Conservation (phyloP, 2,329 filamentous ascomycete genomes). For the Fusarium irregulare region DNA sequence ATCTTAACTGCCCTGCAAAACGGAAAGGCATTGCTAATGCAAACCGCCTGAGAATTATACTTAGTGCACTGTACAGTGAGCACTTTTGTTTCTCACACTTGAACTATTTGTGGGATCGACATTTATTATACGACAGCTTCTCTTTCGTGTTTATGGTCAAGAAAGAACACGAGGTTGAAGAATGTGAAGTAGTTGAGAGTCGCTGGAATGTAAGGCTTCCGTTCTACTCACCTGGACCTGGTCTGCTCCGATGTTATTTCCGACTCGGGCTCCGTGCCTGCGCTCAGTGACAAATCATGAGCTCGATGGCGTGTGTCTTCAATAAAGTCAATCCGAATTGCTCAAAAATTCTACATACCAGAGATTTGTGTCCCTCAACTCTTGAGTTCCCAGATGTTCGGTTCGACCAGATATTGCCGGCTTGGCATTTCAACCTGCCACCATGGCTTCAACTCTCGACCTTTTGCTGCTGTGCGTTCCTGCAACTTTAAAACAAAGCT, state of each 20-base stretch:
- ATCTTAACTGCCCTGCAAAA: slow-evolving; percentile 29
- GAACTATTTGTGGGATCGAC: background rate
- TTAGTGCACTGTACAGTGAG: background rate
- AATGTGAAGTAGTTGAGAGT: background rate
- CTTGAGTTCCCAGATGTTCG: slow-evolving; percentile 22
- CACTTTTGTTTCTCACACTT: background rate
- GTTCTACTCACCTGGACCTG: background rate
- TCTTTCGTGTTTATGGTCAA: background rate
- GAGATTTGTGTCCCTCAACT: background rate
- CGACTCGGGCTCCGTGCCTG: slow-evolving; percentile 7
- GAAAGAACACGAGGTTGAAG: background rate
- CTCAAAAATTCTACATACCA: slow-evolving; percentile 14
- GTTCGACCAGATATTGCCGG: slow-evolving; percentile 30
- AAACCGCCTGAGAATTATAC: slow-evolving; percentile 1
- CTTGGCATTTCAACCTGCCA: slow-evolving; percentile 28
- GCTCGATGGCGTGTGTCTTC: background rate
- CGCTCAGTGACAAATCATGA: background rate
- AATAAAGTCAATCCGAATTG: slow-evolving; percentile 11
- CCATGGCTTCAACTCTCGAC: background rate
- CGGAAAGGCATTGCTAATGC: slow-evolving; percentile 17
- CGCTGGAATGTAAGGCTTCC: background rate
- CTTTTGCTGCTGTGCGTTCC: slow-evolving; percentile 20
- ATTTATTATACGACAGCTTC: background rate
- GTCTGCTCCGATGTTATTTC: slow-evolving; percentile 15
- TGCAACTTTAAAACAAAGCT: slow-evolving; percentile 16